These are phyloP conservation scores for Coemansia sp. DNA, from an alignment of 192 early-diverging fungal genomes.

Conservation along the genomic window DNA sequence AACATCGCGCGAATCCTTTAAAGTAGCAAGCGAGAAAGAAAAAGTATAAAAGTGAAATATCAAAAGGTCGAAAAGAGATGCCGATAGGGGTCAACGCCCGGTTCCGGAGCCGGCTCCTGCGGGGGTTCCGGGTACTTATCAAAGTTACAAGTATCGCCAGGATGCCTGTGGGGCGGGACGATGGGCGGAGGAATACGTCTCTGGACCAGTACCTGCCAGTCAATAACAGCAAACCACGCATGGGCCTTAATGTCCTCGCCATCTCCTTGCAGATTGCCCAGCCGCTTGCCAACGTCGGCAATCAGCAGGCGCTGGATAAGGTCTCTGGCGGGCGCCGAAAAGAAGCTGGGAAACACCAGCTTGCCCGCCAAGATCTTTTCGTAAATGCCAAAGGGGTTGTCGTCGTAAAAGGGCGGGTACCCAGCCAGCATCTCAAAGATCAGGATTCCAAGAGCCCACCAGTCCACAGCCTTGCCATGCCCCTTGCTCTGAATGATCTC, in stretches of 20 bases:
- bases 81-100: slow-evolving; percentile 76
- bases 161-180: slow-evolving; percentile 81
- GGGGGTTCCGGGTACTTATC: slow-evolving; percentile 92
- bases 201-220: slow-evolving; percentile 87
- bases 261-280: slow-evolving; percentile 93
- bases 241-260: slow-evolving; percentile 92
- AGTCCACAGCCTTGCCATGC: slow-evolving; percentile 94
- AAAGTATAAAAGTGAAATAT: slow-evolving; percentile 18
- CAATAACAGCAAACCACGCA: slow-evolving; percentile 91
- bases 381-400: slow-evolving; percentile 94
- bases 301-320: slow-evolving; percentile 90
- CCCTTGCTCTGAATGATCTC: slow-evolving; percentile 86
- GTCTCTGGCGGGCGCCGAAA: slow-evolving; percentile 83
- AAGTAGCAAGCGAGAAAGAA: slow-evolving; percentile 6
- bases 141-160: slow-evolving; percentile 97
- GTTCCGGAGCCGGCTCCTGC: slow-evolving; percentile 61
- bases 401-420: slow-evolving; percentile 92
- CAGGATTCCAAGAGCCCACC: slow-evolving; percentile 95
- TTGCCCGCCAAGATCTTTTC: slow-evolving; percentile 91
- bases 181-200: slow-evolving; percentile 85
- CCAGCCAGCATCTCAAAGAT: slow-evolving; percentile 91
- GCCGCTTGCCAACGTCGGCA: slow-evolving; percentile 86
- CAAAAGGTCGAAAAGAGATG: slow-evolving; percentile 79
- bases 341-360: slow-evolving; percentile 81
- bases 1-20: background rate